phyloP scores from a whole-genome alignment of 345 rosid genomes.

The Gossypium turneri region DNA sequence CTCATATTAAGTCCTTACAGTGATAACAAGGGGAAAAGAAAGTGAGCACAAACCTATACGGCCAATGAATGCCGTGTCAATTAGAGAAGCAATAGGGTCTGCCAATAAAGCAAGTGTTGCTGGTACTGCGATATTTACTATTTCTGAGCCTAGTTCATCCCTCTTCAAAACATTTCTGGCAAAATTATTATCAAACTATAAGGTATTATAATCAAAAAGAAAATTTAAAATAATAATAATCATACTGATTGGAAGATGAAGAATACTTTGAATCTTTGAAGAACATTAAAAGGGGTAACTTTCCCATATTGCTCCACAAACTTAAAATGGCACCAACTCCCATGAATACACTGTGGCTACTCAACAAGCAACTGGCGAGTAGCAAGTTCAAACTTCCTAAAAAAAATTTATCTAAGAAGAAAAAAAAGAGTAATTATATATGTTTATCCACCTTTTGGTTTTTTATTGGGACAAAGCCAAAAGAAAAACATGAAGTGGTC shows the following conservation, averaged over 20 bases:
- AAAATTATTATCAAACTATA: neutral
- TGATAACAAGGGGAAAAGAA: neutral
- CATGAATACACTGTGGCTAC: constrained; percentile 1
- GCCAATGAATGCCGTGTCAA: constrained; percentile 69
- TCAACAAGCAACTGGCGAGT: neutral
- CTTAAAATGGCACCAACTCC: constrained; percentile 13
- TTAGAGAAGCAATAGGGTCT: constrained; percentile 58
- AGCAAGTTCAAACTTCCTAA: neutral
- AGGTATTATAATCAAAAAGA: neutral
- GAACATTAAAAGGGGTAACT: constrained; percentile 28
- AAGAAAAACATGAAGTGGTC: neutral
- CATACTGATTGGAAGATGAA: neutral
- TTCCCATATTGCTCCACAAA: constrained; percentile 22
- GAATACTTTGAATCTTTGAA: constrained; percentile 38
- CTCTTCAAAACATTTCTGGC: constrained; percentile 39
- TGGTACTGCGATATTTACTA: constrained; percentile 49
- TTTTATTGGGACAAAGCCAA: neutral
- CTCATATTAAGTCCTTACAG: too few species aligned
- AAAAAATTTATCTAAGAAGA: neutral
- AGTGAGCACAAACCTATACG: constrained; percentile 36
- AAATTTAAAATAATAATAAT: neutral
- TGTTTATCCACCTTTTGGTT: neutral
- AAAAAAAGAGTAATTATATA: neutral
- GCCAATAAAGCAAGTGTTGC: constrained; percentile 61
- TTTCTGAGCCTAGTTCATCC: constrained; percentile 54